Base-by-base conservation (phyloP, 352 stramenopile species). In the Phytophthora vignae region DNA sequence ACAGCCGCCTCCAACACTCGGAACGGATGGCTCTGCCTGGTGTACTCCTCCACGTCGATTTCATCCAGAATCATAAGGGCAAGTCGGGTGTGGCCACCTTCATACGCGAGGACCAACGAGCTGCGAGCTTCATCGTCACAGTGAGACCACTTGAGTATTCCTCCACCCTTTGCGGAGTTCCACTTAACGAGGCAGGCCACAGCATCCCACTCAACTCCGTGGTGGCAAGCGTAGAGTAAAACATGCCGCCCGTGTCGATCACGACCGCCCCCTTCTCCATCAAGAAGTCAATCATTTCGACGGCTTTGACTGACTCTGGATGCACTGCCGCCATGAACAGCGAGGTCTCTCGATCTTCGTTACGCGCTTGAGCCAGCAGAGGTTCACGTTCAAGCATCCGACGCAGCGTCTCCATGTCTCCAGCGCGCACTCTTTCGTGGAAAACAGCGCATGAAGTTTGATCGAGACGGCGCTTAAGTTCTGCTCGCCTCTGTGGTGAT, bases 11-110 rank as follows among this genome's bases (percentile, higher is more conserved):
- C 58, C 1, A 73, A 40, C 9, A 73, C 33, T 55, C 36, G 64
- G 55, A 77, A 67, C 12, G 70, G 70, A 33, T 73, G 68, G 33
- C 69, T 77, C 15, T 73, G 46, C 36, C 57, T 65, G 0, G 60
- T 46, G 0, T 38, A 52, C 31, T n/a, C 14, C 11, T 48, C 40
- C 12, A 19, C 40, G 40, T 68, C 40, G 3, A 67, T 44, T 8
- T 64, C 48, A 22, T 73, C 53, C 12, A 73, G 22, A 19, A 73
- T 31, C 7, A 59, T n/a, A 25, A 29, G 48, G 7, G 59, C 44
- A 19, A 73, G 38, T 17, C 27, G 25, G 2, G 52, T 64, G 21
- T 73, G 55, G 14, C 40, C 58, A 14, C 27, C 33, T 7, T 44
- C 60, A 50, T 58, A 68, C 19, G 67, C 67, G 21, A 74, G 46